Conservation (phyloP, 306 rosid species). For the Herpetospermum pedunculosum region DNA sequence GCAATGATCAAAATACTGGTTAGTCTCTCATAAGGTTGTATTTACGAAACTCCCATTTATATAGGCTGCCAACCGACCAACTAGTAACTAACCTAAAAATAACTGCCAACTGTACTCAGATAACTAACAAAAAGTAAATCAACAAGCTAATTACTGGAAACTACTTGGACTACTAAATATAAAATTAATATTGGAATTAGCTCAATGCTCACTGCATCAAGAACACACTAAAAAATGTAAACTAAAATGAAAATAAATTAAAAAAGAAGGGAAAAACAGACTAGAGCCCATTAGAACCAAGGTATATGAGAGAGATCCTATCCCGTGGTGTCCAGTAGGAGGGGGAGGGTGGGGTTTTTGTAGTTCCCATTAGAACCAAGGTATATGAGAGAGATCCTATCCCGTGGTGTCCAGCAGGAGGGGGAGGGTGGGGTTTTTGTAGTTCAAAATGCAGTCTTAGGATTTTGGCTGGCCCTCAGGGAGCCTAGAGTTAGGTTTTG, state of each 20-base stretch:
- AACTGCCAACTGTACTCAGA: neutral
- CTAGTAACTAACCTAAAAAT: neutral
- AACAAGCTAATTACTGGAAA: neutral
- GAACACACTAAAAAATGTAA: neutral
- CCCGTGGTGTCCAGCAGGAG: neutral
- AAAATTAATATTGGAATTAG: neutral
- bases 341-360: too few species aligned
- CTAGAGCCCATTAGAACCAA: neutral
- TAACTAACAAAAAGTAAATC: neutral
- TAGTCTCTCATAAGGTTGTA: constrained; percentile 20
- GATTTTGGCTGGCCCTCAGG: neutral
- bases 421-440: neutral
- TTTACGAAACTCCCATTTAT: neutral
- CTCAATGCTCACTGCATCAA: neutral
- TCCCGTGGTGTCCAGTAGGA: too few species aligned
- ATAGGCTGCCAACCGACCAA: neutral
- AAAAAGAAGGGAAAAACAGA: neutral
- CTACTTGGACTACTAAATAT: neutral
- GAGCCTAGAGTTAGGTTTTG: neutral
- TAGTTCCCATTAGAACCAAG: too few species aligned
- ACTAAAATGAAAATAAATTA: neutral
- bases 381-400: neutral
- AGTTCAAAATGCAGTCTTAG: neutral
- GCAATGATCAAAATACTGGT: constrained; percentile 85
- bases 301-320: too few species aligned